Evolutionary conservation across 1,284 basidiomycete genomes (phyloP).

Genomic region (Entoloma clypeatum): DNA sequence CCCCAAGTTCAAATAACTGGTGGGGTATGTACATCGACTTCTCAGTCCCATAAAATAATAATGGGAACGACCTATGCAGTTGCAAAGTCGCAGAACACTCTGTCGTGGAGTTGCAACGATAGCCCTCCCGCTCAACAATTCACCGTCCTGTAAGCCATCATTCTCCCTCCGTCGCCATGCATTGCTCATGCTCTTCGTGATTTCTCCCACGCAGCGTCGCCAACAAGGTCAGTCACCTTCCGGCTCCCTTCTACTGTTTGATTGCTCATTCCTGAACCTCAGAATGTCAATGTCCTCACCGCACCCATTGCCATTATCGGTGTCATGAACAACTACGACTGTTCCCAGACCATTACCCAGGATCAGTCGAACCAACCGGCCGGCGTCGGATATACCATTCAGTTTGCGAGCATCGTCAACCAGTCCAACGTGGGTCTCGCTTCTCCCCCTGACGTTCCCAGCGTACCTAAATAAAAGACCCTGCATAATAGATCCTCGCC

Average conservation of each 20-base stretch:
- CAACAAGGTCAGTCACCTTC: conserved; percentile 19
- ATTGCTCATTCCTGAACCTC: conserved; percentile 1
- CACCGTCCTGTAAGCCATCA: conserved; percentile 33
- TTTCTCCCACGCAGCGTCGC: conserved; percentile 17
- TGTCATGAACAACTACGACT: conserved; percentile 53
- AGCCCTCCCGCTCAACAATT: conserved; percentile 23
- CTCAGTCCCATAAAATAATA: not conserved
- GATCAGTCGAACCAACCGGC: conserved; percentile 41
- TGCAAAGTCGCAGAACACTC: conserved; percentile 32
- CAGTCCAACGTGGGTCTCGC: conserved; percentile 43
- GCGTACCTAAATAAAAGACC: not conserved
- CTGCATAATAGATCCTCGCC: conserved; percentile 50
- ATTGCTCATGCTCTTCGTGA: conserved; percentile 5
- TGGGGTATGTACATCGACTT: conserved; percentile 32
- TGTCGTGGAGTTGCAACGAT: conserved; percentile 36
- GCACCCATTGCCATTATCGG: conserved; percentile 40
- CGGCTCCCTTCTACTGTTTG: not conserved
- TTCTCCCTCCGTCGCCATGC: not conserved
- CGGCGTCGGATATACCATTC: conserved; percentile 52
- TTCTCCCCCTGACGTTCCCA: not conserved
- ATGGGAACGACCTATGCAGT: conserved; percentile 28
- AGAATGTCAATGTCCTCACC: conserved; percentile 26
- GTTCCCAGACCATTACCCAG: conserved; percentile 51
- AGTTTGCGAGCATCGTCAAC: conserved; percentile 58
- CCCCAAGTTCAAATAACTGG: conserved; percentile 29